Conservation (phyloP, 768 basidiomycete genomes). For the Paxillus rubicundulus region DNA sequence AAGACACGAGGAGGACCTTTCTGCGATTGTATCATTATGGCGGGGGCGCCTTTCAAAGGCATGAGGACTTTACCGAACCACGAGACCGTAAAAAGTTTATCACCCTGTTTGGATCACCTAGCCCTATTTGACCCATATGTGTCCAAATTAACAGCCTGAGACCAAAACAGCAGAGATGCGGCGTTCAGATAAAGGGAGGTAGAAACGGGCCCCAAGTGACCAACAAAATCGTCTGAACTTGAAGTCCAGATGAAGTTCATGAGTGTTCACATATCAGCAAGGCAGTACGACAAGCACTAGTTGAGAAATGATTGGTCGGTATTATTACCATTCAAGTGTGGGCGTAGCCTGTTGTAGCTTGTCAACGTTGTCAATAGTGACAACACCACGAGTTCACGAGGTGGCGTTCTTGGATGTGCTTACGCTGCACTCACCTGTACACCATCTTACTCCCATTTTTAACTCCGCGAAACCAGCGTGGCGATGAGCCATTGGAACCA, state of each 20-base stretch:
- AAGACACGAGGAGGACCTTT: slow-evolving; percentile 29
- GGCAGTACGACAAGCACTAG: slow-evolving; percentile 22
- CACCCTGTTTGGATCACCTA: slow-evolving; percentile 29
- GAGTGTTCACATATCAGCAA: slow-evolving; percentile 22
- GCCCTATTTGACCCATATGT: slow-evolving; percentile 28
- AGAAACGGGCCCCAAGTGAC: slow-evolving; percentile 16
- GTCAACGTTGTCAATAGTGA: background rate
- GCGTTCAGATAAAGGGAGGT: slow-evolving; percentile 19
- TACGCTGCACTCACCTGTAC: too few relatives aligned
- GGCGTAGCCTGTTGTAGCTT: slow-evolving; percentile 4
- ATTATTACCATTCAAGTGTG: slow-evolving; percentile 24
- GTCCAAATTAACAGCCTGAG: slow-evolving; percentile 30
- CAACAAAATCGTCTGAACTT: slow-evolving; percentile 16
- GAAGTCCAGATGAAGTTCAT: slow-evolving; percentile 11
- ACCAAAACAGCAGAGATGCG: slow-evolving; percentile 25
- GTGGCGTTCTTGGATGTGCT: slow-evolving; percentile 4
- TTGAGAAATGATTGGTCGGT: slow-evolving; percentile 18
- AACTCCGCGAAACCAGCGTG: slow-evolving; percentile 35
- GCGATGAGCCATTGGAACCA: slow-evolving; percentile 1
- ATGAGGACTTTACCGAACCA: slow-evolving; percentile 25
- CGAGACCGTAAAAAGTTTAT: slow-evolving; percentile 11
- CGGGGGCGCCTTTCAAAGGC: slow-evolving; percentile 21
- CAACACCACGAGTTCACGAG: slow-evolving; percentile 2
- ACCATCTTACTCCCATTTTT: slow-evolving; percentile 5
- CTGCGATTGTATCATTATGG: slow-evolving; percentile 11